Conservation (phyloP, 2,329 filamentous ascomycete genomes). For the Beauveria sp. region DNA sequence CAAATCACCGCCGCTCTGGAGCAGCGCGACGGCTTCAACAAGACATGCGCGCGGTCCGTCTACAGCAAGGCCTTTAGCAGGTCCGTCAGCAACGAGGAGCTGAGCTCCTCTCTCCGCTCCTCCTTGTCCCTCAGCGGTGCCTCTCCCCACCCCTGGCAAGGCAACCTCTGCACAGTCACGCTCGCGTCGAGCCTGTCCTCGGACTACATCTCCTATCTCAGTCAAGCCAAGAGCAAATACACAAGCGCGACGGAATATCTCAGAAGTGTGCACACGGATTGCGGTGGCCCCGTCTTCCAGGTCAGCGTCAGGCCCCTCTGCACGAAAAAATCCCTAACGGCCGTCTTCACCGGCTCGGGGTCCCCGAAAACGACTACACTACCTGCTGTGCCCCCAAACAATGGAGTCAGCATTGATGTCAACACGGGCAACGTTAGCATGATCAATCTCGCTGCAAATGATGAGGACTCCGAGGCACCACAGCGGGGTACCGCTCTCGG, state of each 20-base stretch:
- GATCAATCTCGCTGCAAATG: not conserved
- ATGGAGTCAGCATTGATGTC: not conserved
- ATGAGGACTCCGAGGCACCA: not conserved
- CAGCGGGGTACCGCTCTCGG: not conserved
- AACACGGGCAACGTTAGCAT: not conserved
- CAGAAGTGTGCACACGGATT: not conserved
- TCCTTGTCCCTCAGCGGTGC: not conserved
- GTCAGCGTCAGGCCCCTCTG: slow-evolving; percentile 1
- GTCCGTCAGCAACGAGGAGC: not conserved
- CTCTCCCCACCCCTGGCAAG: not conserved
- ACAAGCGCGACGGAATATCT: slow-evolving; percentile 3
- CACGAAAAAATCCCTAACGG: not conserved
- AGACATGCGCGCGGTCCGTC: slow-evolving; percentile 3
- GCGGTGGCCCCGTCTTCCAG: slow-evolving; percentile 1
- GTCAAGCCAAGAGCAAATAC: not conserved
- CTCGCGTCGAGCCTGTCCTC: not conserved
- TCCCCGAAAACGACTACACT: not conserved
- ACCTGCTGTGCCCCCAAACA: not conserved
- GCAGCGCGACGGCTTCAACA: not conserved
- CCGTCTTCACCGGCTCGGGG: not conserved
- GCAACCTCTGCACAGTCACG: slow-evolving; percentile 8
- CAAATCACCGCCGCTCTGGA: not conserved
- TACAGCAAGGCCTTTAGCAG: not conserved
- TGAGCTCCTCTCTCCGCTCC: not conserved
- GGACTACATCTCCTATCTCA: not conserved